Percentiles rank a stretch among this genome's conserved stretches.
Conservation (phyloP, 306 rosid species). For the Hippophae rhamnoides region DNA sequence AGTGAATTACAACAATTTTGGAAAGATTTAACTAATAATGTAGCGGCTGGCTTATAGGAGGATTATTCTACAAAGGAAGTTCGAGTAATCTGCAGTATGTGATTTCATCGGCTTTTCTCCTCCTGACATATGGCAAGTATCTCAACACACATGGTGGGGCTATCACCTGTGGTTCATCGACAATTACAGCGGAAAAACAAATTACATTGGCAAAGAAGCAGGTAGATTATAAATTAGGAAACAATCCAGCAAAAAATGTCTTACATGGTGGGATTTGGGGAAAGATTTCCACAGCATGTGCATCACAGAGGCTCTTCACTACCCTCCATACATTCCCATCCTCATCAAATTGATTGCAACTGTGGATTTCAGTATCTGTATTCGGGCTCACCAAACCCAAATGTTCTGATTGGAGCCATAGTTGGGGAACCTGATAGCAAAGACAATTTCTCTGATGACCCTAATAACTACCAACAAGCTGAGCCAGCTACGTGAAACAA, state of each 20-base stretch:
- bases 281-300: constrained; percentile 45
- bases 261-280: constrained; percentile 83
- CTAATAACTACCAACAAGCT: constrained; percentile 67
- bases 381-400: constrained; percentile 58
- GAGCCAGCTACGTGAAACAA: constrained; percentile 90
- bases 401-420: constrained; percentile 61
- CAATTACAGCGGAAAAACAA: constrained; percentile 31
- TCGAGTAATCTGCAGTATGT: constrained; percentile 79
- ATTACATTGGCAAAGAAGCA: constrained; percentile 52
- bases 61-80: constrained; percentile 61
- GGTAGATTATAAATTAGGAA: constrained; percentile 72
- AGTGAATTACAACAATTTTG: too few species aligned
- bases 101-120: constrained; percentile 50
- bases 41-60: constrained; percentile 32
- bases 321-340: constrained; percentile 39
- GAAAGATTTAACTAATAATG: background rate
- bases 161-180: constrained; percentile 39
- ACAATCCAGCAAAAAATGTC: constrained; percentile 60
- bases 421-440: constrained; percentile 75
- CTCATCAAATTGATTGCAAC: too few species aligned
- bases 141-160: constrained; percentile 30
- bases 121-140: constrained; percentile 52
- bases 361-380: constrained; percentile 46
- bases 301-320: constrained; percentile 84
- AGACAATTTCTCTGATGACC: constrained; percentile 59